These are phyloP conservation scores for Pittosporum tobira DNA, from an alignment of 129 eudicot genomes.

Conservation along the genomic window DNA sequence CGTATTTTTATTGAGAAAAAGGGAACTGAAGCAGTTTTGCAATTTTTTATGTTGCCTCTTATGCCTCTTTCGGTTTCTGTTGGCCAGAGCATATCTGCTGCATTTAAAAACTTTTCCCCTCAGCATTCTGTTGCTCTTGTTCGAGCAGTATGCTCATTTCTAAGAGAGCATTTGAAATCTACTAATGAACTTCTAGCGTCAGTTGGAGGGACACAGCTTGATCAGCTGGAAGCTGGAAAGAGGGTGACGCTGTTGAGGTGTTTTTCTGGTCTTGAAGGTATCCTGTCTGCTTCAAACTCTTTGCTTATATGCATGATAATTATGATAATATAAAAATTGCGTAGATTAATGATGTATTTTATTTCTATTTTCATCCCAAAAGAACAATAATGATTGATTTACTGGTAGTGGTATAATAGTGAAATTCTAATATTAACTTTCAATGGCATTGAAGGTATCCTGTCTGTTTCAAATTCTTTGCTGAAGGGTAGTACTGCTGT, in stretches of 20 bases:
- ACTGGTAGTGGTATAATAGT: no score
- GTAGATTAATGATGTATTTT: no score
- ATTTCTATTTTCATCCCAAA: no score
- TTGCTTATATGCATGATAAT: no score
- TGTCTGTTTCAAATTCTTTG: slow-evolving; percentile 70
- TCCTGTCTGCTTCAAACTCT: slow-evolving; percentile 63
- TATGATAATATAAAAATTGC: no score
- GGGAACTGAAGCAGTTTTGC: slow-evolving; percentile 81
- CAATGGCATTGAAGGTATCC: slow-evolving; percentile 59
- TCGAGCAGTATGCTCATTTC: slow-evolving; percentile 64
- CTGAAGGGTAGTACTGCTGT: slow-evolving; percentile 72
- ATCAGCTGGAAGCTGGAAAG: slow-evolving; percentile 49
- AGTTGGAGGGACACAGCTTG: slow-evolving; percentile 54
- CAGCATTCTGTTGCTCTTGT: slow-evolving; percentile 94
- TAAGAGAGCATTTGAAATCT: slow-evolving; percentile 66
- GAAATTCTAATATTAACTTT: no score
- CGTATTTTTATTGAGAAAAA: slow-evolving; percentile 85
- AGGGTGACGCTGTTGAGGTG: slow-evolving; percentile 54
- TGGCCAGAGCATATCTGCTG: slow-evolving; percentile 80
- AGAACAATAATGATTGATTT: no score
- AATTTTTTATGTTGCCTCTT: slow-evolving; percentile 63
- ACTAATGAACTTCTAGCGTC: slow-evolving; percentile 60
- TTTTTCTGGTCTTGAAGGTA: slow-evolving; percentile 76
- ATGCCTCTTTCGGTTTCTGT: slow-evolving; percentile 72
- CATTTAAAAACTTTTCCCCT: slow-evolving; percentile 86